Evolutionary conservation across 2,329 filamentous ascomycete species (phyloP), one percentile per base, ranked within the genome.

Genomic region (Fusarium redolens): DNA sequence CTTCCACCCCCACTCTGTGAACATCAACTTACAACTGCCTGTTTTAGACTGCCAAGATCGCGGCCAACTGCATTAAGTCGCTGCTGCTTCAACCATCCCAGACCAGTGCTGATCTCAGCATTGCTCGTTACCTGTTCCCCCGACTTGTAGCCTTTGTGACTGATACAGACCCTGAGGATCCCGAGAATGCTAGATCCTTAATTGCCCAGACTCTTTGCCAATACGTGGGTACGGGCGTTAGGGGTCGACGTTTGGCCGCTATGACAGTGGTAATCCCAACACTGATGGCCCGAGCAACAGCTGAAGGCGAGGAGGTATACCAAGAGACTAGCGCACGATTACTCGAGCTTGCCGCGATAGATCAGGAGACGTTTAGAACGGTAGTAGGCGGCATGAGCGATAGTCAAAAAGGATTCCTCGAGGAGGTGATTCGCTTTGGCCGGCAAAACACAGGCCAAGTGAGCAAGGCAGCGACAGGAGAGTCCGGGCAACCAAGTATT

Each of bases 21-120:
- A 52, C 35, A 17, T 35, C 30, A 45, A 51, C 63, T 63, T 37
- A 75, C 56, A 48, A 60, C 69, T 56, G 38, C 78, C 60, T 75
- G 48, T 13, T 20, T 31, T 63, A 92, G 90, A 96, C 94, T 4
- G 92, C 93, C 61, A 97, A 93, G 78, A 95, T 98, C 62, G 95
- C 96, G 3, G 93, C 94, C 69, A 95, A 94, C 78, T 99, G 96
- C 82, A 90, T 96, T 74, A 91, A 95, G 63, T 96, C 95, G 12
- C 88, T 98, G 12, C 86, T 98, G 35, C 84, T 97, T 7, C 85
- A 92, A 75, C 83, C 88, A 59, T 84, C 89, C 57, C 85, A 90
- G 72, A 88, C 91, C 67, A 74, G 86, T 2, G 91, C 93, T 25
- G 92, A 95, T 78, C 89, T 94, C 75, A 90, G 88, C 67, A 91